phyloP scores from a whole-genome alignment of 2,329 filamentous ascomycete species.

The Talaromyces sp. region DNA sequence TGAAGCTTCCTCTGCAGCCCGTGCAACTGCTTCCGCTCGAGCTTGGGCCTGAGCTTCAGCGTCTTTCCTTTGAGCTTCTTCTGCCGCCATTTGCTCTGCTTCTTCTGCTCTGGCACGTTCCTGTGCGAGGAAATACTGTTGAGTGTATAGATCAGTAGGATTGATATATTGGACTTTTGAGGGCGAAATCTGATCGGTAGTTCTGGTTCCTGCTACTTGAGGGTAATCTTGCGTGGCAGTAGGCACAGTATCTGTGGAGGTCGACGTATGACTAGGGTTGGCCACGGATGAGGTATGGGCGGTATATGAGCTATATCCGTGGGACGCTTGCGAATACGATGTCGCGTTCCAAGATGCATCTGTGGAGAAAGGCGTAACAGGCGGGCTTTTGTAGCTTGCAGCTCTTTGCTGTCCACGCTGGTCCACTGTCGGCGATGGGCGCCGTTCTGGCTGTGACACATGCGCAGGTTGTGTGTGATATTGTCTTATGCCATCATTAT shows the following conservation, averaged over 20 bases:
- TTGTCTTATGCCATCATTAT: background rate
- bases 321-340: background rate
- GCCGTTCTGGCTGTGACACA: conserved; percentile 5
- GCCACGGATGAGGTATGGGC: background rate
- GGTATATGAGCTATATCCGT: background rate
- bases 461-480: background rate
- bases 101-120: conserved; percentile 16
- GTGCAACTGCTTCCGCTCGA: conserved; percentile 5
- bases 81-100: conserved; percentile 6
- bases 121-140: conserved; percentile 16
- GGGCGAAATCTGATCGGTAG: conserved; percentile 7
- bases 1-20: background rate
- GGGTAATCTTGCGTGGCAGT: background rate
- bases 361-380: background rate
- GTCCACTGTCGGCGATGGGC: conserved; percentile 9
- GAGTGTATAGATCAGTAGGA: conserved; percentile 12
- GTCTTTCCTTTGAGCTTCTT: conserved; percentile 10
- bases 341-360: background rate
- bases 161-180: conserved; percentile 16
- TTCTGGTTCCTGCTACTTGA: background rate
- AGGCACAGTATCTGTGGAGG: background rate
- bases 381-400: background rate
- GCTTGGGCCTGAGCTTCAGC: conserved; percentile 6
- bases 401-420: background rate
- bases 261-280: background rate